Evolutionary conservation across 1,139 yeast genomes (phyloP), one percentile per base, ranked within the genome.

Genomic region (Blastobotrys malaysiensis): DNA sequence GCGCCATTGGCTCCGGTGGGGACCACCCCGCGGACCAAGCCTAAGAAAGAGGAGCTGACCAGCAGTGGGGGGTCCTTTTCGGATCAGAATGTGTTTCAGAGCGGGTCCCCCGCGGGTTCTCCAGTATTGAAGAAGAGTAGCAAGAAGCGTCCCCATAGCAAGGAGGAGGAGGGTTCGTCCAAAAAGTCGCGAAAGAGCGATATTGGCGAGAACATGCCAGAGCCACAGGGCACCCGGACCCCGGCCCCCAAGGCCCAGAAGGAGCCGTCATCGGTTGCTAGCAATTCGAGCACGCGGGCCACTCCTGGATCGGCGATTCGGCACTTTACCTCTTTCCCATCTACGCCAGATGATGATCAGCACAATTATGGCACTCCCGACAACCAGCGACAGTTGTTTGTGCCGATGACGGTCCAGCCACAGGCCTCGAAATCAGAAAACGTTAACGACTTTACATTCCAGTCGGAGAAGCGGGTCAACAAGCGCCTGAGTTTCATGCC

Each of bases 1-100:
- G 52, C 55, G 1, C 48, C 53, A 1, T 50, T 48, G n/a, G 45
- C 45, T n/a, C 46, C 36, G 39, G 54, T 54, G 9, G 48, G 46
- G 4, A 20, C 57, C 3, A 52, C 53, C 13, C 45, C 45, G 9
- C 50, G 47, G 14, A 50, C 49, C 20, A 45, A 49, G 43, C 44
- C 53, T 26, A 18, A 45, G 44, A 53, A 59, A 49, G 52, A 43
- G 18, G 48, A 50, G 16, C 46, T n/a, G 21, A 26, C 52, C 26
- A 66, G 61, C 44, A 65, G 65, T 24, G 70, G n/a, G n/a, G n/a
- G 76, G 4, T 65, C 65, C 5, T 77, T 77, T 57, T 67, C 74
- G 1, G 63, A 65, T 36, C 74, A 75, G 24, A 77, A 77, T 57
- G 70, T 75, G 2, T 77, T 77, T 63, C 80, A 77, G 59, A 63